Conservation (phyloP, 208 protist species). For the Acanthamoeba royreba region DNA sequence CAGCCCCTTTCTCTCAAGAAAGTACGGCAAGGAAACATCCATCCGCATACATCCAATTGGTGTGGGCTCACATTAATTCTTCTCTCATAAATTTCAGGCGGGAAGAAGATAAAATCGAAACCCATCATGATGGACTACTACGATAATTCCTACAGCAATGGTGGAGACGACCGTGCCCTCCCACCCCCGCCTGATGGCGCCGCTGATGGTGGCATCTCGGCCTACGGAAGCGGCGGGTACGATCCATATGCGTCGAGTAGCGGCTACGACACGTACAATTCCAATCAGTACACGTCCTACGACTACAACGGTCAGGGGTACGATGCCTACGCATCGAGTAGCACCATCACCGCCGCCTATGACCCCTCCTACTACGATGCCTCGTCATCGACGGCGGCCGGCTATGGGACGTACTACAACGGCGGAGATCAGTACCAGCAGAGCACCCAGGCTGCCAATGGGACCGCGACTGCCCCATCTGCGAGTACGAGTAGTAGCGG, state of each 20-base stretch:
- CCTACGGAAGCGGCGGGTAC: not conserved
- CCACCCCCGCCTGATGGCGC: no score
- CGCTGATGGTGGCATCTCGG: no score
- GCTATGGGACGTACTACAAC: not conserved
- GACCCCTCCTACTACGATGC: not conserved
- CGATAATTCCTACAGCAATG: not conserved
- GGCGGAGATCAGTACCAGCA: not conserved
- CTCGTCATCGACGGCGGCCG: not conserved
- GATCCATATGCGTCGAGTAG: not conserved
- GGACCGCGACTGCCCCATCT: not conserved
- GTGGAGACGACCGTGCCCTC: not conserved
- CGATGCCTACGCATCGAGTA: not conserved
- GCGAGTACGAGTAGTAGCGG: not conserved
- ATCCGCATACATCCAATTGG: no score
- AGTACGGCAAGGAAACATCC: no score
- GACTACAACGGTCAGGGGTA: not conserved
- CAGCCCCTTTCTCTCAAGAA: no score
- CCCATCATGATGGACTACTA: no score
- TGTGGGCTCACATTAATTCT: no score
- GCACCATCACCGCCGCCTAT: no score
- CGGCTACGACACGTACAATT: no score
- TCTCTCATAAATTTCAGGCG: no score
- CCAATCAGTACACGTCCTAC: not conserved
- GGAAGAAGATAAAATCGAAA: no score
- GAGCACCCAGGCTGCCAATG: not conserved